These are phyloP conservation scores for Tolypocladium amazonense DNA, from an alignment of 2,329 filamentous ascomycete species.

Conservation along the genomic window DNA sequence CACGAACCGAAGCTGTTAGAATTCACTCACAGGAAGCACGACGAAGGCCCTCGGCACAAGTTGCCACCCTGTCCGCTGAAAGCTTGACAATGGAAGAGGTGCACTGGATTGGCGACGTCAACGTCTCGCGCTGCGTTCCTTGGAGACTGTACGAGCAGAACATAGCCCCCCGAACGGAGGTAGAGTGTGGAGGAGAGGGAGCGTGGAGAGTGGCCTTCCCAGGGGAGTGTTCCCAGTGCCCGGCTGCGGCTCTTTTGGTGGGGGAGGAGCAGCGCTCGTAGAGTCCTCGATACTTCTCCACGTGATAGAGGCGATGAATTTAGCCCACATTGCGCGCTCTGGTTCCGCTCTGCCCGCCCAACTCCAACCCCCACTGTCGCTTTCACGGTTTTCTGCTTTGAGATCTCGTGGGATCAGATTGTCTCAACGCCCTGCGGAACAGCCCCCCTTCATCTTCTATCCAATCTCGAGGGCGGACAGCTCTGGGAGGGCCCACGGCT, in stretches of 20 bases:
- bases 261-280: neutral
- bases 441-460: neutral
- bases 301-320: constrained; percentile 1
- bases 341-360: neutral
- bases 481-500: neutral
- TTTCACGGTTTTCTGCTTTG: neutral
- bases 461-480: neutral
- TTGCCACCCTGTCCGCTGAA: neutral
- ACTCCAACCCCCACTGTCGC: neutral
- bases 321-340: constrained; percentile 2
- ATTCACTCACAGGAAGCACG: neutral
- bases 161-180: neutral
- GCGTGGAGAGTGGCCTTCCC: neutral
- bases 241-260: neutral
- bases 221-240: neutral
- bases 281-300: neutral
- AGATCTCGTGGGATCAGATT: neutral
- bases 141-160: neutral
- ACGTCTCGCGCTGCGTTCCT: neutral
- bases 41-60: neutral
- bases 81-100: neutral
- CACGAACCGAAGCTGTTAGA: neutral
- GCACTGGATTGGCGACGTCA: constrained; percentile 6
- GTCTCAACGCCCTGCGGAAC: neutral
- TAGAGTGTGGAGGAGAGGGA: neutral